A percentile compares a stretch with the other conserved stretches of the same genome.
phyloP scores from a whole-genome alignment of 768 basidiomycete genomes.

The Exidia glandulosa region DNA sequence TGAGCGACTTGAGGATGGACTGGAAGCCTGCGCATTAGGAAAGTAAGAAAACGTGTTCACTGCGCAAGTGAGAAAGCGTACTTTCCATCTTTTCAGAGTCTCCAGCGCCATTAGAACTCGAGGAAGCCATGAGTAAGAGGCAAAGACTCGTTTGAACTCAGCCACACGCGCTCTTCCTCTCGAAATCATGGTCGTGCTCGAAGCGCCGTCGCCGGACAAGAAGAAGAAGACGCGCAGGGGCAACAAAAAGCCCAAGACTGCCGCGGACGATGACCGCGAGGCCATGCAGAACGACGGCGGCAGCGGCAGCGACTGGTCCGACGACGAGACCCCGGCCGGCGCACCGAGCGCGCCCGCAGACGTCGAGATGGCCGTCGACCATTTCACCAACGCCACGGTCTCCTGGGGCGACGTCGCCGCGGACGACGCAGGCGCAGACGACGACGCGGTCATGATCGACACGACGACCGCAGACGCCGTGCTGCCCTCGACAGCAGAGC shows the following conservation, averaged over 20 bases:
- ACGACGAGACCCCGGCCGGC: slow-evolving; percentile 4
- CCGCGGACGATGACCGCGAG: slow-evolving; percentile 3
- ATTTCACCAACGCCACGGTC: slow-evolving; percentile 5
- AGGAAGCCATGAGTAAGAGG: slow-evolving; percentile 56
- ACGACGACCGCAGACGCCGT: slow-evolving; percentile 29
- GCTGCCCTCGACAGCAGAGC: slow-evolving; percentile 39
- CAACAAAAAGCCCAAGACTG: not conserved
- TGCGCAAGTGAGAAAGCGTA: not conserved
- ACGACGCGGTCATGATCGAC: slow-evolving; percentile 57
- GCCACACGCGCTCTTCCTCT: not conserved
- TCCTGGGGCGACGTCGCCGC: not conserved
- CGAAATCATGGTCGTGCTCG: slow-evolving; percentile 16
- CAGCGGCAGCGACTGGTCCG: slow-evolving; percentile 2
- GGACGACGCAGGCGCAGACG: slow-evolving; percentile 23
- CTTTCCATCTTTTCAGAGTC: not conserved
- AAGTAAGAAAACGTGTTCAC: not conserved
- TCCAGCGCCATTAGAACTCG: not conserved
- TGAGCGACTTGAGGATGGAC: slow-evolving; percentile 1
- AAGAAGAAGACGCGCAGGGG: slow-evolving; percentile 5
- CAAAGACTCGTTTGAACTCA: slow-evolving; percentile 17
- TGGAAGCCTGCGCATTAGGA: not conserved
- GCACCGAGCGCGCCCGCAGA: slow-evolving; percentile 6
- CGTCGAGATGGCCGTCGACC: slow-evolving; percentile 16
- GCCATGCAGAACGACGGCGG: not conserved
- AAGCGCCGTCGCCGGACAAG: not conserved